phyloP scores from a whole-genome alignment of 1,139 yeast species.

The Arxiozyma bovina region DNA sequence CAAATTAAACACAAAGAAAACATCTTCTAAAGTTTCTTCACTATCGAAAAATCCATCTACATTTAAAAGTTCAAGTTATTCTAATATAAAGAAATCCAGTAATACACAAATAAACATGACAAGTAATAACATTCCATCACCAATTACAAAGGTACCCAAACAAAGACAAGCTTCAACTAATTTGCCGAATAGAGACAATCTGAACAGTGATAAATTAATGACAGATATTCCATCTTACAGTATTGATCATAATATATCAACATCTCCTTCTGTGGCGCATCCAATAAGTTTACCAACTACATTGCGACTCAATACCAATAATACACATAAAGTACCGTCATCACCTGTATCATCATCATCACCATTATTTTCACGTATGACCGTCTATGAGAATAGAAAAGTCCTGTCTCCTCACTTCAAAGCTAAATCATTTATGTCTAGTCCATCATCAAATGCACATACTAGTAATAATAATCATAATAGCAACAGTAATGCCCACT shows the following conservation, averaged over 20 bases:
- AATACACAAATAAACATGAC: background rate
- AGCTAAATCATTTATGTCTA: background rate
- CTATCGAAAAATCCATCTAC: background rate
- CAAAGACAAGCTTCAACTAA: background rate
- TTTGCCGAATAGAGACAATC: background rate
- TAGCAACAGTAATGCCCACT: background rate
- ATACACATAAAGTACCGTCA: background rate
- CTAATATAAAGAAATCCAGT: background rate
- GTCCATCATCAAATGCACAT: background rate
- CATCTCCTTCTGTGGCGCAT: background rate
- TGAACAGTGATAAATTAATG: background rate
- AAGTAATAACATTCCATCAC: background rate
- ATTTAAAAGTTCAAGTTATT: background rate
- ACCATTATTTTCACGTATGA: background rate
- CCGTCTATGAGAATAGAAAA: background rate
- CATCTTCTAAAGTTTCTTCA: background rate
- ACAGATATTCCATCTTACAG: background rate
- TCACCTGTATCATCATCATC: background rate
- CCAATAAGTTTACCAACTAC: slow-evolving; percentile 1
- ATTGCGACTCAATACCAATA: background rate
- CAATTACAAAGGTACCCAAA: background rate
- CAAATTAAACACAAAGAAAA: background rate
- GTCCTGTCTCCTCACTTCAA: background rate
- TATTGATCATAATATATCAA: background rate
- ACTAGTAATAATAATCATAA: background rate